These are phyloP conservation scores for Neurospora sp. DNA, from an alignment of 2,329 filamentous ascomycete genomes.

Conservation along the genomic window DNA sequence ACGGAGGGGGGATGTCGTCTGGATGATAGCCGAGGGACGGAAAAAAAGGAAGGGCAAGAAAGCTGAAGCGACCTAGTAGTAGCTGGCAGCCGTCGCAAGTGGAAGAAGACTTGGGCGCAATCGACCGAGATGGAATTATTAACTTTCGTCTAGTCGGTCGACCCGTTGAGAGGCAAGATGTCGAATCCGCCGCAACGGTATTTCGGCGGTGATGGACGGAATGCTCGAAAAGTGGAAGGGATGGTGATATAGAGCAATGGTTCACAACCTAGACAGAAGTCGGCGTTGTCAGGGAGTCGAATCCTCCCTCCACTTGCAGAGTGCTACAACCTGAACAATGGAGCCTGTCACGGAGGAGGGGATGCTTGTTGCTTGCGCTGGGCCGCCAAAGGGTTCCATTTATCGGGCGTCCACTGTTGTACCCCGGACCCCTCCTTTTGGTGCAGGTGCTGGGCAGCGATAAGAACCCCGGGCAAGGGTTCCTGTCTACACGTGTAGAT, in stretches of 20 bases:
- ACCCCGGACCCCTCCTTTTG: neutral
- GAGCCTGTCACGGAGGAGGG: neutral
- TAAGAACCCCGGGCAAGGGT: neutral
- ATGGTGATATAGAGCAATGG: neutral
- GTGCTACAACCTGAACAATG: neutral
- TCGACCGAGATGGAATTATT: neutral
- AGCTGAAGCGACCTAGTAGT: neutral
- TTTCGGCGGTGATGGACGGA: neutral
- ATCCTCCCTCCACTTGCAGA: neutral
- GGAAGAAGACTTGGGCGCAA: neutral
- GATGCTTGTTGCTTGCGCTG: neutral
- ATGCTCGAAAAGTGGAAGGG: neutral
- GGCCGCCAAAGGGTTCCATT: neutral
- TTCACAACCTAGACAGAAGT: neutral
- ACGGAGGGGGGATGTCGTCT: neutral
- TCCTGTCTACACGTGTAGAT: neutral
- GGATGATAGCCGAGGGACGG: neutral
- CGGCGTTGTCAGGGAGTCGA: neutral
- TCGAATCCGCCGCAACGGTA: neutral
- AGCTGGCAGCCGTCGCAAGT: neutral
- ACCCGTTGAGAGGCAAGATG: neutral
- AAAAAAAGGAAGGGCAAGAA: neutral
- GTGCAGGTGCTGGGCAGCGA: neutral
- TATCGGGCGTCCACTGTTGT: neutral
- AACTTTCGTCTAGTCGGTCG: neutral